These are phyloP conservation scores for Myochromella boudieri DNA, from an alignment of 768 basidiomycete genomes.

Conservation along the genomic window DNA sequence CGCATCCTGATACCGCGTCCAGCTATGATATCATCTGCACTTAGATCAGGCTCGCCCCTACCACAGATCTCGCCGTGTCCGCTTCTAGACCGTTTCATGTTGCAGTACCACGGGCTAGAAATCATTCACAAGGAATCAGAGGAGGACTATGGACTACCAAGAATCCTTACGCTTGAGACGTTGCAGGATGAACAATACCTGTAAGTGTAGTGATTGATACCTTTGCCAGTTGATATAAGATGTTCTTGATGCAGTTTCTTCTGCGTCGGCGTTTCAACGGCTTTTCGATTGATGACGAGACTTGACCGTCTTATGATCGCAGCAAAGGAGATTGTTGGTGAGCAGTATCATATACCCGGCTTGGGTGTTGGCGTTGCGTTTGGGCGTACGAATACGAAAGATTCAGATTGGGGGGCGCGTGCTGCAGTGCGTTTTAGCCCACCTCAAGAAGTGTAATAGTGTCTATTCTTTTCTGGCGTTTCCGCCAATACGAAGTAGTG, in stretches of 20 bases:
- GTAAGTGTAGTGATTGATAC: constrained; percentile 39
- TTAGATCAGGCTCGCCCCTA: constrained; percentile 71
- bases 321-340: constrained; percentile 83
- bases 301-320: constrained; percentile 80
- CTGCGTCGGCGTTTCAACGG: constrained; percentile 71
- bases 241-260: constrained; percentile 46
- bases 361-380: constrained; percentile 44
- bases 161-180: constrained; percentile 68
- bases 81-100: constrained; percentile 47
- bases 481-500: no score
- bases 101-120: constrained; percentile 56
- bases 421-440: no score
- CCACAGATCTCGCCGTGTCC: constrained; percentile 89
- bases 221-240: not conserved
- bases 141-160: constrained; percentile 73
- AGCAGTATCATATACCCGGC: constrained; percentile 83
- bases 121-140: constrained; percentile 71
- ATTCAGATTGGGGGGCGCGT: no score
- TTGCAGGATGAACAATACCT: constrained; percentile 78
- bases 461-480: no score
- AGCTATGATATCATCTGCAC: constrained; percentile 77
- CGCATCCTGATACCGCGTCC: no score
- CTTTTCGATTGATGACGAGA: constrained; percentile 67
- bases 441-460: no score
- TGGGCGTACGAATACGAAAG: no score